phyloP scores from a whole-genome alignment of 208 protist genomes.

The Wallacemonas collosoma region DNA sequence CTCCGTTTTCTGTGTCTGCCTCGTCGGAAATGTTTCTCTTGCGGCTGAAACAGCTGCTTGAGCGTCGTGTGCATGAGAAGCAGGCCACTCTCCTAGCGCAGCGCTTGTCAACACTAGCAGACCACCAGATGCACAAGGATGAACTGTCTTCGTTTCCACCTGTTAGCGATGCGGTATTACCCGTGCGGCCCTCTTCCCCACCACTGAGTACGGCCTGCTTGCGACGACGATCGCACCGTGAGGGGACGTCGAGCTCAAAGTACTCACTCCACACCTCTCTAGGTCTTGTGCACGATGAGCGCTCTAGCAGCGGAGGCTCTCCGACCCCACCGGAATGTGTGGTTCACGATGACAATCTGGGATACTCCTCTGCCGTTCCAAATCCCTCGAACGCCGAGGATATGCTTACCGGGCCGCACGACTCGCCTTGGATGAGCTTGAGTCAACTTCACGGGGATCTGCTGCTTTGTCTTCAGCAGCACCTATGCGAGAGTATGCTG shows the following conservation, averaged over 20 bases:
- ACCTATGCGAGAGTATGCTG: constrained; percentile 24
- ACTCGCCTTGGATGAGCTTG: not conserved
- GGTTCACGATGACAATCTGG: too few species aligned
- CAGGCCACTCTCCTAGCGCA: constrained; percentile 9
- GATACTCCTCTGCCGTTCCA: too few species aligned
- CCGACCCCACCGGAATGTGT: too few species aligned
- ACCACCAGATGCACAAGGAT: not conserved
- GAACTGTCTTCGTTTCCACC: not conserved
- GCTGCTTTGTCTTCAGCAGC: constrained; percentile 34
- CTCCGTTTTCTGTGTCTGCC: not conserved
- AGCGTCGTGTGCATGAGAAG: constrained; percentile 24
- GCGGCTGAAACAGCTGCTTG: constrained; percentile 35
- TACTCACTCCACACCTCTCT: not conserved
- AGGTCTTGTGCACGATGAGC: not conserved
- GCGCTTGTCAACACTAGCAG: not conserved
- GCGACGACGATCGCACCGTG: not conserved
- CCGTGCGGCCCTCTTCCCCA: not conserved
- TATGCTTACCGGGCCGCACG: not conserved
- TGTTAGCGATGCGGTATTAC: not conserved
- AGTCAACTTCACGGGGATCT: constrained; percentile 33
- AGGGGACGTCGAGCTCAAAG: not conserved
- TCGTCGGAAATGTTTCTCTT: constrained; percentile 24
- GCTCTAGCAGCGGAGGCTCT: too few species aligned
- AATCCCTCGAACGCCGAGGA: not conserved
- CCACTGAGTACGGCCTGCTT: not conserved